Base-by-base conservation (phyloP, 345 rosid species). In the Schrenkiella parvula region DNA sequence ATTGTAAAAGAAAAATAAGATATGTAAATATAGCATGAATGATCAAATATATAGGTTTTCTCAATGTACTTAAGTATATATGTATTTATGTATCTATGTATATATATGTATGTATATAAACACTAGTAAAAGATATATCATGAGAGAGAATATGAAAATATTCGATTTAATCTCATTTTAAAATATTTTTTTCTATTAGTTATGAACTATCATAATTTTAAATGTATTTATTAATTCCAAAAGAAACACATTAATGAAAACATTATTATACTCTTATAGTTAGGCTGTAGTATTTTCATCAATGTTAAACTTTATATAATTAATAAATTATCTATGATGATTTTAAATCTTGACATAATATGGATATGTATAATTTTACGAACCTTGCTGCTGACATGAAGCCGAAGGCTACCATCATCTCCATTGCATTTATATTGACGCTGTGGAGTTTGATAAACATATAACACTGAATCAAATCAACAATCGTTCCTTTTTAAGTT, bases 351-450 rank as follows among this genome's bases (percentile, higher is more conserved):
- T 64, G 7, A 60, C 15, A 14, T 21, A 25, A 5, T 22, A 31
- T 28, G 32, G 18, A 39, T 29, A 43, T 58, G 5, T 67, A 6
- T 23, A 8, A 5, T 26, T 46, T 3, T 17, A 46, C 18, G 38
- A 63, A 90, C 96, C 92, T 83, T 34, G 87, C 86, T 34, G 93
- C 91, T 23, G 88, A 87, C 61, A 84, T 80, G 84, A 91, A 89
- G 42, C 91, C 96, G 19, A 87, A 79, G 0, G 91, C 84, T 66
- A 91, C 74, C 96, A 91, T 89, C 89, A 91, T 85, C 68, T 89
- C 93, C 82, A 82, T 65, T 37, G 86, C 91, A 70, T 81, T 91
- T 74, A 91, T 85, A 78, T 82, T 91, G 68, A 91, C 64, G 76
- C 97, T 89, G 88, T 43, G 28, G 51, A 73, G 2, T 2, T 64